These are phyloP conservation scores for Falciphora oryzae DNA, from an alignment of 2,329 filamentous ascomycete species.

Conservation along the genomic window DNA sequence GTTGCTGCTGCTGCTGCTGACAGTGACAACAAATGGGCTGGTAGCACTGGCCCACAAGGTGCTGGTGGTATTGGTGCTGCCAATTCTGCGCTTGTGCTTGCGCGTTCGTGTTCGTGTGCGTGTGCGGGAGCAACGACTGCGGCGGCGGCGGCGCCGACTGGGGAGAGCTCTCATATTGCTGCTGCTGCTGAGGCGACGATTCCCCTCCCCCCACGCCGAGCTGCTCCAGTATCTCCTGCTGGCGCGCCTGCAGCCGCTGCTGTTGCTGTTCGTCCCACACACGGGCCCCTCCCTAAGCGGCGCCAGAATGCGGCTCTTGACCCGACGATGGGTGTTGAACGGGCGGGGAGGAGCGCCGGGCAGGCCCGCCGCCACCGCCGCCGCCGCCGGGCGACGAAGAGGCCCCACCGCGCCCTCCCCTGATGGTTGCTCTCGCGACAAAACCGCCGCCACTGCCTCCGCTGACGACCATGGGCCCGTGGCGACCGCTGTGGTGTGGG, in stretches of 20 bases:
- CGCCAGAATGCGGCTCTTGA: not conserved
- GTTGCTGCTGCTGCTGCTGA: not conserved
- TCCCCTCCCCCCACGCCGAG: no score
- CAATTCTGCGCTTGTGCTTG: not conserved
- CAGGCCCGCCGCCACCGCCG: no score
- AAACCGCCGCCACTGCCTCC: not conserved
- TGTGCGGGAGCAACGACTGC: not conserved
- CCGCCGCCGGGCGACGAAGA: not conserved
- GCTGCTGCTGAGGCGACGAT: not conserved
- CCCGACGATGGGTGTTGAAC: not conserved
- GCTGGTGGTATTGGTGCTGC: not conserved
- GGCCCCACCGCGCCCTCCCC: not conserved
- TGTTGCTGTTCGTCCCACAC: not conserved
- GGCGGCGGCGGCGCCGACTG: not conserved
- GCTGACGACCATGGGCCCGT: not conserved
- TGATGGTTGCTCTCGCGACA: not conserved
- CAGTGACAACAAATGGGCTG: not conserved
- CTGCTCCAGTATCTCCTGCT: not conserved
- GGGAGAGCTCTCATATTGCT: not conserved
- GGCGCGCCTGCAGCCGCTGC: not conserved
- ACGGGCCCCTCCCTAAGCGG: not conserved
- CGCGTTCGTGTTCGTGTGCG: not conserved
- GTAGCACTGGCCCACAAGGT: not conserved
- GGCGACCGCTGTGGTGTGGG: no score
- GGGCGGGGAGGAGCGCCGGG: not conserved